These are phyloP conservation scores for Trametes elegans DNA, from an alignment of 768 basidiomycete genomes.

Conservation along the genomic window DNA sequence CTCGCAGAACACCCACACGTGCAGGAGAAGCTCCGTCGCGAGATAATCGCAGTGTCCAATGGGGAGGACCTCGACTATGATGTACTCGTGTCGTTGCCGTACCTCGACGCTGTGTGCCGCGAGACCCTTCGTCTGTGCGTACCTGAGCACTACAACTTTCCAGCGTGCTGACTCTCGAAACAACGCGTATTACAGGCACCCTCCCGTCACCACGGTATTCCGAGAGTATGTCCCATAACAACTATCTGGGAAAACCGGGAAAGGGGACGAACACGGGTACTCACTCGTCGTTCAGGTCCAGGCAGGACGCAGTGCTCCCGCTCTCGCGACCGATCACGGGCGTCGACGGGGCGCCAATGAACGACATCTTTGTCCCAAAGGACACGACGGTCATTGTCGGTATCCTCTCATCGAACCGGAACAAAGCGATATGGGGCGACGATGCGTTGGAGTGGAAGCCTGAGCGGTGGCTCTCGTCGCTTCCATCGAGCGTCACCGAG, in stretches of 20 bases:
- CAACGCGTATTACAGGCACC: too few species aligned
- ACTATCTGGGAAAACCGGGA: too few species aligned
- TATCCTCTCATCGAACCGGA: slow-evolving; percentile 1
- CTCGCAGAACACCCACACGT: slow-evolving; percentile 31
- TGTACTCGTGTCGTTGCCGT: slow-evolving; percentile 39
- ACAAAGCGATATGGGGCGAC: slow-evolving; percentile 37
- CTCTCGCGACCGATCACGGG: slow-evolving; percentile 37
- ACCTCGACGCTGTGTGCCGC: slow-evolving; percentile 60
- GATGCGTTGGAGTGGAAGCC: slow-evolving; percentile 33
- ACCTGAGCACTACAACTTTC: neutral
- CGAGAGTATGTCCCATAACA: too few species aligned
- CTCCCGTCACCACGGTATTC: too few species aligned
- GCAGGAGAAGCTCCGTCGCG: slow-evolving; percentile 33
- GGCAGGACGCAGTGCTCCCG: slow-evolving; percentile 39
- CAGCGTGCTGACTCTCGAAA: slow-evolving; percentile 20
- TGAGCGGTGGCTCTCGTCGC: slow-evolving; percentile 15
- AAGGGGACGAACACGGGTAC: too few species aligned
- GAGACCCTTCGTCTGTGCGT: slow-evolving; percentile 53
- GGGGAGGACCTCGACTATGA: slow-evolving; percentile 32
- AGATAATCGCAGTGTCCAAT: slow-evolving; percentile 14
- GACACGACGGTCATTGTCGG: slow-evolving; percentile 11
- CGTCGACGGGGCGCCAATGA: slow-evolving; percentile 35
- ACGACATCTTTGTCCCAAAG: slow-evolving; percentile 38
- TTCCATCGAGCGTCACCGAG: slow-evolving; percentile 7
- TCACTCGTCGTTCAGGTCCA: too few species aligned